phyloP scores from a whole-genome alignment of 164 flowering plant species.

The Nelumbo lutea region DNA sequence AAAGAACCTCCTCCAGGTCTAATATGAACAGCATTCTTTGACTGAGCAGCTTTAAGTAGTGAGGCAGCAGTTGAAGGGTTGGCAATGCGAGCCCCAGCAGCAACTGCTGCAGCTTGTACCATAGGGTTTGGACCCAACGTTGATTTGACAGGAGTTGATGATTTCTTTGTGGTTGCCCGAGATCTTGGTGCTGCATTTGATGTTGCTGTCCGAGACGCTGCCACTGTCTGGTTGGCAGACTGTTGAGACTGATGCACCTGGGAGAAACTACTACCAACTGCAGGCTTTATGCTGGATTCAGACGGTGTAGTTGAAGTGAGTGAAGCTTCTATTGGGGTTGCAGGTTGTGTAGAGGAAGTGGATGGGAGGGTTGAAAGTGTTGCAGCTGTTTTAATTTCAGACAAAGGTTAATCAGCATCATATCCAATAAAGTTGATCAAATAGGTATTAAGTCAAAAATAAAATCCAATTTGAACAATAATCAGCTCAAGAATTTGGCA shows the following conservation, averaged over 20 bases:
- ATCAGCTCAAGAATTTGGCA: background rate
- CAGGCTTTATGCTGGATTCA: conserved; percentile 7
- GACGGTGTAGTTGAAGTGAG: background rate
- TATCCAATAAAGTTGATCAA: background rate
- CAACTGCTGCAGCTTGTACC: conserved; percentile 81
- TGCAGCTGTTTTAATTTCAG: conserved; percentile 22
- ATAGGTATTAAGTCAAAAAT: background rate
- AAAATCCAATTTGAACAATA: background rate
- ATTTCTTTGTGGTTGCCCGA: conserved; percentile 20
- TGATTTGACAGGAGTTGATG: conserved; percentile 23
- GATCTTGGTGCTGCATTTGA: conserved; percentile 20
- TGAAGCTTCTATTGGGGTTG: conserved; percentile 21
- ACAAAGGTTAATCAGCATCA: background rate
- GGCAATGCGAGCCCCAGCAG: conserved; percentile 89
- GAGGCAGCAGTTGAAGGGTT: conserved; percentile 65
- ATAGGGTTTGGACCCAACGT: conserved; percentile 31
- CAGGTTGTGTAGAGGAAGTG: conserved; percentile 16
- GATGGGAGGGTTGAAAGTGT: conserved; percentile 12
- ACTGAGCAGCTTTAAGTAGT: conserved; percentile 56
- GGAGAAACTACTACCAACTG: conserved; percentile 11
- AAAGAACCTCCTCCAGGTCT: conserved; percentile 44
- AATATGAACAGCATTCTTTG: conserved; percentile 58
- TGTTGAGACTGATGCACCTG: conserved; percentile 26
- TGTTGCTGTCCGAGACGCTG: conserved; percentile 19
- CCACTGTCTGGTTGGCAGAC: conserved; percentile 9